Evolutionary conservation across 768 basidiomycete species (phyloP), one percentile per base, ranked within the genome.

Genomic region (Imleria badia): DNA sequence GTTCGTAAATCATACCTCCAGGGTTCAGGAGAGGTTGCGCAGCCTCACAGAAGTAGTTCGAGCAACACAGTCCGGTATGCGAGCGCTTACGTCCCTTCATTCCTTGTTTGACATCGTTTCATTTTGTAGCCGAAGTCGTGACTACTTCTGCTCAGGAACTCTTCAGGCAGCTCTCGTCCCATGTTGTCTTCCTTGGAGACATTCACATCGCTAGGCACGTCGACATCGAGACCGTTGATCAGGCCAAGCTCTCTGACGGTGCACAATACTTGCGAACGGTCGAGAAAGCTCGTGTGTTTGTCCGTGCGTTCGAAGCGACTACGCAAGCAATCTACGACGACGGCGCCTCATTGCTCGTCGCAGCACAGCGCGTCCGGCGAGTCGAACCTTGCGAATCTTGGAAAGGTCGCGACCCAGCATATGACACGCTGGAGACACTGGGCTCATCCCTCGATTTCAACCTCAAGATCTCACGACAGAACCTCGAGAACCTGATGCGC

Each of bases 271-370:
- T 73, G 45, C 69, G 72, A 38, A 73, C 73, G 26, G 76, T 82
- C 1, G 73, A 76, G 47, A 73, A 72, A 51, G 83, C 81, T 6
- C 75, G 77, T 9, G 59, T 69, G 15, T 70, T 82, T 17, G 69
- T 83, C 9, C 76, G 80, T 22, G 73, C 74, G 7, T 64, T 83
- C 42, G 83, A 84, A 61, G 71, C 72, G 1, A 60, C 72, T 13
- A 71, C 78, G 12, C 83, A 84, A 52, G 75, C 78, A 3, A 66
- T 84, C 1, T 82, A 77, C 57, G 81, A 84, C 52, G 75, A 79
- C 47, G 73, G 78, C 3, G 67, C 75, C 0, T 60, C 67, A 0
- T 61, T 84, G 11, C 69, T 84, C 17, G 60, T 72, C 14, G 62
- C 69, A 3, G 60, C 76, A 15, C 81, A 81, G 48, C 60, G 59